These are phyloP conservation scores for Parachlorella kessleri DNA, from an alignment of 139 green algal species.

Conservation along the genomic window DNA sequence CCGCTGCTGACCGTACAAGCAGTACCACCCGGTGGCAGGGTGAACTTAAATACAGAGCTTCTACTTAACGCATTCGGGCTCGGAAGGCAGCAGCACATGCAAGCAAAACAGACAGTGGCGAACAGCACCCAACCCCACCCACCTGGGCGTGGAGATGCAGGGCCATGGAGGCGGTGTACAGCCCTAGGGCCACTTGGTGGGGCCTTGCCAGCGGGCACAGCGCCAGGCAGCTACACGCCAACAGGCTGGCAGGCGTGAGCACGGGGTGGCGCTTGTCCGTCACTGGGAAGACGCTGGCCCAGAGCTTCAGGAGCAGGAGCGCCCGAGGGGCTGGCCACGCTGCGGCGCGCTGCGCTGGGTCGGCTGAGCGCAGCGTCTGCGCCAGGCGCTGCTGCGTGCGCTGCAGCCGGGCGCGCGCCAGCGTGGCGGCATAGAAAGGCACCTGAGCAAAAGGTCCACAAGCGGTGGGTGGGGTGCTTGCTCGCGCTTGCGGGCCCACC, in stretches of 20 bases:
- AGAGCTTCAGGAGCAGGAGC: conserved; percentile 88
- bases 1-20: too few relatives aligned
- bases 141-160: conserved; percentile 48
- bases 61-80: too few relatives aligned
- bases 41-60: too few relatives aligned
- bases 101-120: too few relatives aligned
- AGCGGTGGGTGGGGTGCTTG: not conserved
- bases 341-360: conserved; percentile 14
- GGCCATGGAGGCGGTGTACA: conserved; percentile 46
- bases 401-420: conserved; percentile 77
- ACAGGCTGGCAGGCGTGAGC: conserved; percentile 67
- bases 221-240: conserved; percentile 54
- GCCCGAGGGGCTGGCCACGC: conserved; percentile 51
- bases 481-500: too few relatives aligned
- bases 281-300: conserved; percentile 80
- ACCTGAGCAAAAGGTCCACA: conserved; percentile 48
- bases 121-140: too few relatives aligned
- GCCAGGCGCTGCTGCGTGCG: conserved; percentile 43
- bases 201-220: conserved; percentile 55
- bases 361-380: conserved; percentile 25
- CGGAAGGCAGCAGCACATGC: too few relatives aligned
- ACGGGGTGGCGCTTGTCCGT: conserved; percentile 86
- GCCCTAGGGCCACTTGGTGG: conserved; percentile 39
- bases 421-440: conserved; percentile 89
- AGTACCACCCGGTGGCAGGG: too few relatives aligned